Evolutionary conservation across 176 grass and related monocot genomes (phyloP).

Genomic region (Avena insularis): DNA sequence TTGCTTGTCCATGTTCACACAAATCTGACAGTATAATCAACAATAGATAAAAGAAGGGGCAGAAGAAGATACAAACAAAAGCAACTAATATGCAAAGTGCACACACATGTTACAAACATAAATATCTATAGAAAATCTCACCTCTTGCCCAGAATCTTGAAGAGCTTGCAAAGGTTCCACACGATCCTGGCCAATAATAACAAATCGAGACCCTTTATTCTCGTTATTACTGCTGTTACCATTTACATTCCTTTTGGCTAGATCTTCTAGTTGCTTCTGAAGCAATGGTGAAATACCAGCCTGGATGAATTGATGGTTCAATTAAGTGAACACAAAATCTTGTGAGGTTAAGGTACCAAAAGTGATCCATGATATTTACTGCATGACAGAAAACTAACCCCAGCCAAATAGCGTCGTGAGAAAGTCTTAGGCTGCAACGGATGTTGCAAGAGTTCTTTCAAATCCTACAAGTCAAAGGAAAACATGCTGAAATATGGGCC

Average conservation of each 20-base stretch:
- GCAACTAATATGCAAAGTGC: neutral
- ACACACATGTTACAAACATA: neutral
- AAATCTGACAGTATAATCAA: constrained; percentile 57
- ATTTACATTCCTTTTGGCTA: constrained; percentile 60
- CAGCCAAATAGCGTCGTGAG: constrained; percentile 82
- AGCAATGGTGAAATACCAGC: constrained; percentile 74
- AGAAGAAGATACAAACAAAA: constrained; percentile 21
- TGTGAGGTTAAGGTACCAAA: neutral
- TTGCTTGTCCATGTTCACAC: constrained; percentile 83
- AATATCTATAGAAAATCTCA: neutral
- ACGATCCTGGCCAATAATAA: constrained; percentile 80
- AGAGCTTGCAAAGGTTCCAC: constrained; percentile 91
- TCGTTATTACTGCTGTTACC: constrained; percentile 35
- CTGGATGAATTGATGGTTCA: constrained; percentile 47
- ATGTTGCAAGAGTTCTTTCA: constrained; percentile 62
- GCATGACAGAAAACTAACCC: constrained; percentile 63
- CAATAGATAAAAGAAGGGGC: constrained; percentile 15
- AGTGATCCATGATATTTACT: constrained; percentile 11
- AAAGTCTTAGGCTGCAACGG: constrained; percentile 83
- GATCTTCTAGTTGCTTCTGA: constrained; percentile 84
- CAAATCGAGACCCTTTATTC: constrained; percentile 59
- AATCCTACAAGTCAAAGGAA: constrained; percentile 59
- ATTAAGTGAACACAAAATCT: constrained; percentile 19
- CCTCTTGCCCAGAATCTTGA: constrained; percentile 84
- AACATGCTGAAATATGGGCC: constrained; percentile 31